A percentile compares a stretch with the other conserved stretches of the same genome.
phyloP scores from a whole-genome alignment of 257 asterid genomes.

The Ballota nigra region DNA sequence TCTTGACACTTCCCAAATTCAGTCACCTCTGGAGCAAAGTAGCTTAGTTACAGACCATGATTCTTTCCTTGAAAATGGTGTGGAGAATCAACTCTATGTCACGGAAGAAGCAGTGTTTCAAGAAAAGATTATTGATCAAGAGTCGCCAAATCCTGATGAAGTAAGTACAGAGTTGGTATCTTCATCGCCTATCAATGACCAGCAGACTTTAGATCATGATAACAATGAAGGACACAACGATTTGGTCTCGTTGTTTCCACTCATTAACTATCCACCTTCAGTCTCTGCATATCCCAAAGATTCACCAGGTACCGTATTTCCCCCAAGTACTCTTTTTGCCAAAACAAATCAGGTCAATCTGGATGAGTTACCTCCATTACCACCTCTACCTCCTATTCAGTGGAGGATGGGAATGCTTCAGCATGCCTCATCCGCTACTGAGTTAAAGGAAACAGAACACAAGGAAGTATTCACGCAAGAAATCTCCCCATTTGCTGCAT shows the following conservation, averaged over 20 bases:
- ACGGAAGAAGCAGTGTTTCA: conserved; percentile 29
- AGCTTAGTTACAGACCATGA: conserved; percentile 32
- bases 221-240: conserved; percentile 23
- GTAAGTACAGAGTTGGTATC: conserved; percentile 30
- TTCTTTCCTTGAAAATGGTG: conserved; percentile 26
- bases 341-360: conserved; percentile 36
- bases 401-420: conserved; percentile 79
- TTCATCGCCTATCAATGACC: conserved; percentile 24
- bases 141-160: conserved; percentile 27
- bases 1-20: conserved; percentile 24
- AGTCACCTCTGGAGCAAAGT: conserved; percentile 32
- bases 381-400: conserved; percentile 93
- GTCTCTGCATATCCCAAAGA: conserved; percentile 28
- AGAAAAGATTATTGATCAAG: conserved; percentile 31
- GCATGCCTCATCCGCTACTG: conserved; percentile 39
- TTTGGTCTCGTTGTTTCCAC: conserved; percentile 26
- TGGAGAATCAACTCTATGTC: conserved; percentile 11
- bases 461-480: conserved; percentile 12
- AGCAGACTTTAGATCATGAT: conserved; percentile 25
- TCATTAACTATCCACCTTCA: conserved; percentile 30
- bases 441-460: conserved; percentile 26
- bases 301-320: conserved; percentile 31
- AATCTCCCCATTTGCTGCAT: background rate
- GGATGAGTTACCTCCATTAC: conserved; percentile 75
- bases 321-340: conserved; percentile 33